Evolutionary conservation across 129 eudicot species (phyloP).

Genomic region (Lactuca sativa): DNA sequence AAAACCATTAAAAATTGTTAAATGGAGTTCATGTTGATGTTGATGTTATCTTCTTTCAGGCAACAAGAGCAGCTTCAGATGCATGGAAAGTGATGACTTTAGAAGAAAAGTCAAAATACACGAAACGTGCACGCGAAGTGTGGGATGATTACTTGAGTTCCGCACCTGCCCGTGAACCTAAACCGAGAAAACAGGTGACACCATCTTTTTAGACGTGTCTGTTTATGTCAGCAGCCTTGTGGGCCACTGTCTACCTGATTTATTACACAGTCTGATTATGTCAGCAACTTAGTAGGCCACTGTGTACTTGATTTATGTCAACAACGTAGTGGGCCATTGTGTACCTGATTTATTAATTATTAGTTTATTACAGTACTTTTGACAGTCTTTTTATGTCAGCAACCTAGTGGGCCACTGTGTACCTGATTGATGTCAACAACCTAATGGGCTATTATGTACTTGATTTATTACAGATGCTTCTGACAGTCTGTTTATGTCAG

Average conservation of each 20-base stretch:
- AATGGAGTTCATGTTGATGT: not conserved
- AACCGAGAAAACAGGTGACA: conserved; percentile 67
- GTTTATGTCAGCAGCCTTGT: not conserved
- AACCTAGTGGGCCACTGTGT: too few species aligned
- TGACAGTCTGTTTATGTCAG: too few species aligned
- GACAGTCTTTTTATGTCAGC: too few species aligned
- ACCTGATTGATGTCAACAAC: too few species aligned
- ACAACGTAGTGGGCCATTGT: too few species aligned
- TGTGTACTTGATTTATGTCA: too few species aligned
- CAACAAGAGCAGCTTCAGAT: conserved; percentile 79
- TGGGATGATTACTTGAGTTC: conserved; percentile 81
- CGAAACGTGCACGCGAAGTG: conserved; percentile 84
- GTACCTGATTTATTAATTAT: too few species aligned
- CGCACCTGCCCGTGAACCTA: conserved; percentile 69
- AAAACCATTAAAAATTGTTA: not conserved
- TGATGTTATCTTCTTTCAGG: conserved; percentile 36
- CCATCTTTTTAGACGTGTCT: not conserved
- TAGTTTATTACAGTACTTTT: too few species aligned
- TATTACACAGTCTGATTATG: too few species aligned
- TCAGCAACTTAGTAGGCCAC: too few species aligned
- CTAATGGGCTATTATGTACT: too few species aligned
- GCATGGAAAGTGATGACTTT: conserved; percentile 85
- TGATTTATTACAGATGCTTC: too few species aligned
- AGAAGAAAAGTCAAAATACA: conserved; percentile 74
- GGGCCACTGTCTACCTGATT: not conserved